Evolutionary conservation across 441 rosid genomes (phyloP), one percentile per base, ranked within the genome.

Genomic region (Arabidopsis lyrata): DNA sequence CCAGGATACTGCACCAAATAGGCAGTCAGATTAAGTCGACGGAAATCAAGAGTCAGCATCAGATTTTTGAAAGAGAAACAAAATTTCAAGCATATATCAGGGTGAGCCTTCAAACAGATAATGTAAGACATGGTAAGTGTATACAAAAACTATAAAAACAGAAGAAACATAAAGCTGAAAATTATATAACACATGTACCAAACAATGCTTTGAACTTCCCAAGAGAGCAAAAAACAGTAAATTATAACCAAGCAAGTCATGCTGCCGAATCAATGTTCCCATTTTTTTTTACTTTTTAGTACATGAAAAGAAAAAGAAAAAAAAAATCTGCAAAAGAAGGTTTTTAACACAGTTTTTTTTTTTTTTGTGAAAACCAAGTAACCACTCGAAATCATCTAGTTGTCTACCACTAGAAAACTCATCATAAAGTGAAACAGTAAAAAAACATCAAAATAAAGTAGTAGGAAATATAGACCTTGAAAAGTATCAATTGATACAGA

Each of bases 401-500:
- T 38, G 65, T 47, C 38, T 27, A 42, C 53, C 42, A 15, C 65
- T 48, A 41, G 15, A 14, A 66, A 27, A 36, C 54, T 58, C 29
- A 60, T 38, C 47, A 74, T 13, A 10, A 15, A 47, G 22, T 66
- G 74, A 14, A 54, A 69, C n/a, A 66, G 29, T n/a, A 38, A 72
- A 68, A 68, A 56, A 61, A 68, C 34, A 76, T 7, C 60, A 63
- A 15, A 63, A 6, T 69, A n/a, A 47, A 63, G 24, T 64, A 45
- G 49, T 35, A 48, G 47, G 22, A 58, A 20, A 13, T 68, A 45
- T 82, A 16, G 5, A 95, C 99, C 98, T 95, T 95, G 84, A 79
- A 93, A 73, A 93, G 82, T 72, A 95, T 90, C 78, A 91, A 78
- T 49, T 86, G 88, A 83, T 93, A 95, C 63, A 95, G 78, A 69